Evolutionary conservation across 2,329 filamentous ascomycete genomes (phyloP), one percentile per base, ranked within the genome.

Genomic region (Lomentospora prolificans): DNA sequence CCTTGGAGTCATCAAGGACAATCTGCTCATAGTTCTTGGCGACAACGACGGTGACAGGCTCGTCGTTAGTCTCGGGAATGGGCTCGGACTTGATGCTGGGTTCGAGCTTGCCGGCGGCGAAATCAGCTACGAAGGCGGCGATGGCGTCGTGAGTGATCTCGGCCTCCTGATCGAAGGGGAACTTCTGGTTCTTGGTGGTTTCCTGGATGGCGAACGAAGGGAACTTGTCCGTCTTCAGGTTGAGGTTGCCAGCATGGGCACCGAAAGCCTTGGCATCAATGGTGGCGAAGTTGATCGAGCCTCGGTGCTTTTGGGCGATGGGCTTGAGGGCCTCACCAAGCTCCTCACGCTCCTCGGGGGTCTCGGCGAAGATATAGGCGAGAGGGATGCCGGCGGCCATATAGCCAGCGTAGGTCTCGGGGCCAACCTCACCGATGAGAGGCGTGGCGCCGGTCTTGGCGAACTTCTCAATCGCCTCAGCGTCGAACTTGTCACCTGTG

Each of bases 31-130:
- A 99, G 76, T 82, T 92, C 77, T 95, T 88, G 70, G 92, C 94
- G 57, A 99, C 94, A 57, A 99, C 81, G 59, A 95, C 80, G 59
- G 84, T 85, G 66, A 96, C 92, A 60, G 90, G 81, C 57, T 89
- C 90, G 61, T 96, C 90, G 73, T 99, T 89, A 61, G 81, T 87
- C 82, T 96, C 90, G 60, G 94, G 94, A 64, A 97, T 85, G 57
- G 90, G 89, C 81, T 99, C 94, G 61, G 91, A 96, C 84, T 99
- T 99, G 82, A 99, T 87, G 81, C 89, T 95, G 65, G 94, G 89
- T 73, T 95, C 86, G 62, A 97, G 72, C 80, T 95, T 95, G 75
- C 91, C 94, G 59, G 82, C 80, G 58, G 85, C 75, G 70, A 91
- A 96, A 64, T 94, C 84, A 62, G 94, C 81, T 58, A 96, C 87